phyloP scores from a whole-genome alignment of 805 yeast species.

The Candida maris region DNA sequence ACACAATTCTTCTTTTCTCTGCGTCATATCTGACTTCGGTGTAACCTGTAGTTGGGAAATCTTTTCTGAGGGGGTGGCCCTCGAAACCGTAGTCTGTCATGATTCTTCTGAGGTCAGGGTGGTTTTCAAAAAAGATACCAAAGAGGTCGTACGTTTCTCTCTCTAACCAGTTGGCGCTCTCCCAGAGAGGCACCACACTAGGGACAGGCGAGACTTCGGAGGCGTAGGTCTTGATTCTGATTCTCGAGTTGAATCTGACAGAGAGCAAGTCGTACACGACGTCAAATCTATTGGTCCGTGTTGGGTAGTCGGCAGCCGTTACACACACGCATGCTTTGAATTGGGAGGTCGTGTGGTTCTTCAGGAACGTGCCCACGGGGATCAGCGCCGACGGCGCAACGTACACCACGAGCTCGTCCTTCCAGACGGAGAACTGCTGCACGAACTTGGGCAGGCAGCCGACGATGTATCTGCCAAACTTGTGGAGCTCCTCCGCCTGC shows the following conservation, averaged over 20 bases:
- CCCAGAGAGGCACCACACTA: constrained; percentile 62
- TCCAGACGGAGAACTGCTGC: constrained; percentile 86
- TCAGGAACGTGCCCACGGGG: constrained; percentile 68
- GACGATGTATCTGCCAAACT: constrained; percentile 76
- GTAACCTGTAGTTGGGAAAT: constrained; percentile 90
- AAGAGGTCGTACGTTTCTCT: constrained; percentile 85
- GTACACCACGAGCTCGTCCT: constrained; percentile 76
- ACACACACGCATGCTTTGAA: constrained; percentile 75
- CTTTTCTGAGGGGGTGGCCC: constrained; percentile 88
- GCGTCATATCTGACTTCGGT: constrained; percentile 88
- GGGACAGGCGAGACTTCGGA: constrained; percentile 82
- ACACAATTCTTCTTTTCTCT: constrained; percentile 84
- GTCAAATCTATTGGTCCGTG: constrained; percentile 80
- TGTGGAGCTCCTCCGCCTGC: constrained; percentile 67
- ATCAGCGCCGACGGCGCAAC: constrained; percentile 72
- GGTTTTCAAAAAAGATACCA: constrained; percentile 84
- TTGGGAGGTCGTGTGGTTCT: constrained; percentile 77
- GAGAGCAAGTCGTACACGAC: constrained; percentile 81
- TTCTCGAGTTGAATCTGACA: constrained; percentile 79
- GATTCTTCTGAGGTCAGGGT: constrained; percentile 85
- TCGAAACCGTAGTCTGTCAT: constrained; percentile 91
- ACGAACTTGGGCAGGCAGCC: constrained; percentile 75
- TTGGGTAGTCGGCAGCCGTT: constrained; percentile 84
- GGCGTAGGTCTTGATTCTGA: constrained; percentile 85
- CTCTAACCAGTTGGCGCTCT: constrained; percentile 89